Conservation (phyloP, 2,329 filamentous ascomycete genomes). For the Penicillium sp. region DNA sequence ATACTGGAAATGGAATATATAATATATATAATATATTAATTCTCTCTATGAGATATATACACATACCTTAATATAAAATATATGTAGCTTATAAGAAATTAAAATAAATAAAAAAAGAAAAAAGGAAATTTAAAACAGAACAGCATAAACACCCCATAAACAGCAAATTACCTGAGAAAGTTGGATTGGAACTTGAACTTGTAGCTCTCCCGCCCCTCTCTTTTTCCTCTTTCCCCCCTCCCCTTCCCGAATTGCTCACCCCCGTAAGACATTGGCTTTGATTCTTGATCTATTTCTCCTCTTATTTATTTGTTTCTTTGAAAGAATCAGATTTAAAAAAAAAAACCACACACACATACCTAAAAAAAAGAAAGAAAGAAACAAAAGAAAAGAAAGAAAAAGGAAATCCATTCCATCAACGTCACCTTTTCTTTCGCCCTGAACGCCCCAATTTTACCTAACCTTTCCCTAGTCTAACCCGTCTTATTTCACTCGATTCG, state of each 20-base stretch:
- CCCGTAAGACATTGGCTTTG: conserved; percentile 15
- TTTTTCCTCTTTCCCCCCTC: conserved; percentile 16
- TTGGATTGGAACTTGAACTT: conserved; percentile 8
- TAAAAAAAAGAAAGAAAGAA: not conserved
- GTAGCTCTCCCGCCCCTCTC: conserved; percentile 22
- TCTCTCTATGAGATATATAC: not conserved
- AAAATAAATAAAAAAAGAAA: not conserved
- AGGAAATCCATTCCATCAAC: conserved; percentile 9
- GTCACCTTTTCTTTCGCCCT: conserved; percentile 12
- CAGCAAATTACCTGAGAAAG: not conserved
- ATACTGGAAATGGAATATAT: not conserved
- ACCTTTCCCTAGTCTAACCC: conserved; percentile 21
- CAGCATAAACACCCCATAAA: not conserved
- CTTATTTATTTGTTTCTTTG: not conserved
- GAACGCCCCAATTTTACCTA: conserved; percentile 21
- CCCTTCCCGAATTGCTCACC: conserved; percentile 13
- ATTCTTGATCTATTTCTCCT: not conserved
- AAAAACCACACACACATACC: no score
- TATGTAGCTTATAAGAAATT: not conserved
- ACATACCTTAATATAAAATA: not conserved
- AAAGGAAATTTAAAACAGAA: not conserved
- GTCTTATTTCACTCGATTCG: conserved; percentile 12
- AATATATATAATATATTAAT: not conserved
- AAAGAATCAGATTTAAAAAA: not conserved
- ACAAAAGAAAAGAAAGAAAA: not conserved